Base-by-base conservation (phyloP, 768 basidiomycete species). In the Termitomyces eurrhizus region DNA sequence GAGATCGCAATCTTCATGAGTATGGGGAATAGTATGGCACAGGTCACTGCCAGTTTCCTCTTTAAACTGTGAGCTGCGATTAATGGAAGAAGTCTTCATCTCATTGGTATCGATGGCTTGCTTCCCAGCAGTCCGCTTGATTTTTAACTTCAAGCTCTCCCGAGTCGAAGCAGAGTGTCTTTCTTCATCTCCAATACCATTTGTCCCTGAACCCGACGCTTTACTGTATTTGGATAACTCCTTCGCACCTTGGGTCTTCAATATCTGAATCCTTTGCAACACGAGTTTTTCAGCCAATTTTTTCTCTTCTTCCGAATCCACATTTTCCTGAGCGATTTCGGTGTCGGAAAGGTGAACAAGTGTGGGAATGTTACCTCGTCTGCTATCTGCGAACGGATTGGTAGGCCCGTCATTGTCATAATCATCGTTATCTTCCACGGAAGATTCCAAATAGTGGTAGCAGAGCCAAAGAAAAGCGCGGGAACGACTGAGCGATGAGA, bases 401-500 rank as follows among this genome's bases (percentile, higher is more conserved):
- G 64, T 58, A 6, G 67, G 66, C 41, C 69, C 67, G 26, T 74
- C 73, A 39, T 70, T 71, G 64, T 80, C 76, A 52, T 79, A 74
- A 62, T 80, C 74, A 44, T 79, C 76, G 41, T 57, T 64, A 33
- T 72, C 66, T 35, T 61, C 63, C 5, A 71, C 66, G 11, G 73
- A 69, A 14, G 73, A 72, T 69, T 92, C 89, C 62, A 90, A 80
- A 69, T 91, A 90, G 68, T 89, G 85, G 74, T 84, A 94, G 68
- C 93, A 81, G 58, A 95, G 80, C 89, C 90, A 93, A 33, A 96
- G 82, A 72, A 96, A 93, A 3, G 88, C 90, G 48, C 76, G 80
- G 7, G 90, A 92, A 48, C 94, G 88, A 55, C 87, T 85, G 7
- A 74, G 70, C 1, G 93, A 93, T 8, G 91, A 86, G 48, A 92